Percentiles rank a stretch among this genome's conserved stretches.
Conservation (phyloP, 805 yeast species). For the Candida corydali region DNA sequence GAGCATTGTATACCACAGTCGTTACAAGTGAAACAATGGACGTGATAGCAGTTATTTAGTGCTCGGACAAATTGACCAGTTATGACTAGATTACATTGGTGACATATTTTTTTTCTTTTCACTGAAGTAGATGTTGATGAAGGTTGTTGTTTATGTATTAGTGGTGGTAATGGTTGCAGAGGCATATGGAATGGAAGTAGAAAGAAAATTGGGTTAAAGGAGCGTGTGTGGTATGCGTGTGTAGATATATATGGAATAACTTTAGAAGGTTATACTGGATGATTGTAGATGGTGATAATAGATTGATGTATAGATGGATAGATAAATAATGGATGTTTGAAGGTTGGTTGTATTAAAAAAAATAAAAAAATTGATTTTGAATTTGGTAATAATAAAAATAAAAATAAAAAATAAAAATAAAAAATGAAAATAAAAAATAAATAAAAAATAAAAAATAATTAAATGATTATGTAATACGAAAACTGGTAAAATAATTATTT, state of each 20-base stretch:
- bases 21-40: slow-evolving; percentile 80
- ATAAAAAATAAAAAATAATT: background rate
- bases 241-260: background rate
- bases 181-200: too few species aligned
- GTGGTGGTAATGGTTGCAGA: background rate
- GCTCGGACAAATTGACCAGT: slow-evolving; percentile 83
- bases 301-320: too few species aligned
- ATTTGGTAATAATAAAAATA: background rate
- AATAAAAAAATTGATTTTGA: too few species aligned
- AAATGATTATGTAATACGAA: too few species aligned
- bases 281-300: too few species aligned
- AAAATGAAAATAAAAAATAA: background rate
- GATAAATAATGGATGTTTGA: too few species aligned
- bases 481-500: too few species aligned
- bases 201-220: too few species aligned
- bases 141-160: background rate
- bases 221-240: too few species aligned
- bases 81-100: slow-evolving; percentile 33
- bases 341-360: background rate
- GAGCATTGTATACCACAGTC: slow-evolving; percentile 83
- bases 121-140: slow-evolving; percentile 2
- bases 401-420: background rate
- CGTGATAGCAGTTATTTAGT: slow-evolving; percentile 71
- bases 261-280: too few species aligned
- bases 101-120: slow-evolving; percentile 25